These are phyloP conservation scores for Tylopilus sp. DNA, from an alignment of 768 basidiomycete genomes.

Conservation along the genomic window DNA sequence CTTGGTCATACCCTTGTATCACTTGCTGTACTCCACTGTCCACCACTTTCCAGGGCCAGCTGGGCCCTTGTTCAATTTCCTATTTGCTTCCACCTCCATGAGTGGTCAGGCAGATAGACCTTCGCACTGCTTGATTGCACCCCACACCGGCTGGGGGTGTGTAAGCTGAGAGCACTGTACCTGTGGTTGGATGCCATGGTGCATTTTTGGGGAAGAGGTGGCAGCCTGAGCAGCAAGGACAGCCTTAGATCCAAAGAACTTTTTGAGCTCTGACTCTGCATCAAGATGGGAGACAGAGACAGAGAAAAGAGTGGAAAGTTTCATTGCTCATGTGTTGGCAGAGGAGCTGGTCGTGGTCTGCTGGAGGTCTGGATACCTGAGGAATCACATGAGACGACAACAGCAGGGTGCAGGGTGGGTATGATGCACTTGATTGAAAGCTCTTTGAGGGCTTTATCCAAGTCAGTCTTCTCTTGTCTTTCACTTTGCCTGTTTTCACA, in stretches of 20 bases:
- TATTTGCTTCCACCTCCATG: slow-evolving; percentile 49
- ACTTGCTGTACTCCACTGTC: slow-evolving; percentile 83
- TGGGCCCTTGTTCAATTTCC: slow-evolving; percentile 41
- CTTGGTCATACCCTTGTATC: slow-evolving; percentile 77
- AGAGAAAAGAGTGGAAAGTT: slow-evolving; percentile 57
- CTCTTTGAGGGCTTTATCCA: slow-evolving; percentile 82
- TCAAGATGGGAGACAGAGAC: slow-evolving; percentile 85
- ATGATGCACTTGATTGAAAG: too few relatives aligned
- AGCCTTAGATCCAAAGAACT: slow-evolving; percentile 92
- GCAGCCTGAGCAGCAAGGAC: slow-evolving; percentile 57
- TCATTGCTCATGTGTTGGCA: slow-evolving; percentile 27
- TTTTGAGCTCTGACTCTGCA: slow-evolving; percentile 84
- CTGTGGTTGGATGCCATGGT: slow-evolving; percentile 37
- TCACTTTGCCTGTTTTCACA: slow-evolving; percentile 58
- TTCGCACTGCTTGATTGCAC: slow-evolving; percentile 62
- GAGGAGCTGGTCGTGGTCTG: slow-evolving; percentile 27
- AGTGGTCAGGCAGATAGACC: slow-evolving; percentile 67
- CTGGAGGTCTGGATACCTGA: slow-evolving; percentile 53
- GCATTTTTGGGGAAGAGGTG: slow-evolving; percentile 33
- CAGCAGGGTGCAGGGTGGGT: not conserved
- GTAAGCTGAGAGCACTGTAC: slow-evolving; percentile 68
- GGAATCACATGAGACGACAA: not conserved
- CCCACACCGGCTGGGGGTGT: slow-evolving; percentile 74
- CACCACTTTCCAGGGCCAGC: slow-evolving; percentile 73
- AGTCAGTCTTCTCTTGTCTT: slow-evolving; percentile 71